phyloP scores from a whole-genome alignment of 2,329 filamentous ascomycete genomes.

The Monosporascus sp. region DNA sequence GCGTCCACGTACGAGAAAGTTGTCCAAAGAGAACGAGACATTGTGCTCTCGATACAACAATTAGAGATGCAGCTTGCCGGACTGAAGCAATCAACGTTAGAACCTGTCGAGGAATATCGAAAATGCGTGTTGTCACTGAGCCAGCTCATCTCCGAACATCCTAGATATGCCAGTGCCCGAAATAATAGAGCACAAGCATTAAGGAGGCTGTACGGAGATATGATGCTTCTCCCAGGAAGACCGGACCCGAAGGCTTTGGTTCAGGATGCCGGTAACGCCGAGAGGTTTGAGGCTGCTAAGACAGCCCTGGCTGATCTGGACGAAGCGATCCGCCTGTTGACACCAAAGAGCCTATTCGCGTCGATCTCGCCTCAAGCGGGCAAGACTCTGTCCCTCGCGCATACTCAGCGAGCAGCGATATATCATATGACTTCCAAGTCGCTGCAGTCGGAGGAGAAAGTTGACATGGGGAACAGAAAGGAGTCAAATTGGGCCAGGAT shows the following conservation, averaged over 20 bases:
- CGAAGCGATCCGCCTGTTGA: conserved; percentile 52
- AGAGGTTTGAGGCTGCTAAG: conserved; percentile 34
- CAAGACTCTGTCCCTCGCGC: conserved; percentile 62
- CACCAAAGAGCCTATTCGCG: conserved; percentile 43
- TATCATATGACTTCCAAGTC: conserved; percentile 55
- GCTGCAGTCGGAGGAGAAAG: conserved; percentile 29
- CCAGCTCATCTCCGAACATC: conserved; percentile 50
- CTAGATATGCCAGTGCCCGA: conserved; percentile 65
- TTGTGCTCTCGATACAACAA: conserved; percentile 50
- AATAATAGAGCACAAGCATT: conserved; percentile 70
- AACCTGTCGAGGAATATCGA: conserved; percentile 41
- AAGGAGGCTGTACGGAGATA: conserved; percentile 58
- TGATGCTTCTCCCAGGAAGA: conserved; percentile 42
- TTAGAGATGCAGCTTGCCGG: conserved; percentile 49
- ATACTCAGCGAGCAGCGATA: conserved; percentile 66
- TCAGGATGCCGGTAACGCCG: conserved; percentile 28
- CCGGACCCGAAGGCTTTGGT: conserved; percentile 37
- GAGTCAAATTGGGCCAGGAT: conserved; percentile 47
- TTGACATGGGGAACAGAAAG: conserved; percentile 36
- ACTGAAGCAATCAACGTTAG: conserved; percentile 29
- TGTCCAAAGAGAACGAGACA: conserved; percentile 45
- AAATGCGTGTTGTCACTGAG: conserved; percentile 45
- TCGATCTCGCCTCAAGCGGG: conserved; percentile 60
- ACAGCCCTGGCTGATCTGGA: conserved; percentile 50
- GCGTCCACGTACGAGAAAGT: conserved; percentile 44